Evolutionary conservation across 768 basidiomycete genomes (phyloP), one percentile per base, ranked within the genome.

Genomic region (Auriscalpium vulgare): DNA sequence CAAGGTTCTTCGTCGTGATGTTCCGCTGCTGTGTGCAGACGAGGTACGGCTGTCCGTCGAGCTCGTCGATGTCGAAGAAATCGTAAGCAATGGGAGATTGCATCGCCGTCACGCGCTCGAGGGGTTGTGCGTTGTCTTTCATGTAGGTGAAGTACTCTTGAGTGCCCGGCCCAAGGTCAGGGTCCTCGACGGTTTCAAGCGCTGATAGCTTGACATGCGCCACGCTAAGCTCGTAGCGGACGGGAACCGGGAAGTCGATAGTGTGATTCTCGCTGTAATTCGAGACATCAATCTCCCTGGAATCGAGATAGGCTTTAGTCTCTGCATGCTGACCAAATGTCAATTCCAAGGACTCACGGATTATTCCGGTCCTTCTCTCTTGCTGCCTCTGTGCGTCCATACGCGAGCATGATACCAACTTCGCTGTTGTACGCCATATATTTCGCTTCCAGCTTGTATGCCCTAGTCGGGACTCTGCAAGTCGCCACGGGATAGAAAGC

Each of bases 401-500:
- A 53, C 13, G 13, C 29, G 37, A 53, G 19, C 45, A 36, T 47
- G 46, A 54, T 47, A 4, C 47, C 45, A 34, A 21, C n/a, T 9
- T 53, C 45, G n/a, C 53, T 46, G 1, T 54, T 36, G 53, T 47
- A 54, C 10, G 13, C 13, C 37, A 48, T 40, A 34, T 54, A 54
- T 19, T 54, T 54, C 11, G 35, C 45, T 17, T 60, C 54, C 19
- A 62, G 14, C 21, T 60, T 51, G 44, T 62, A 62, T 17, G 61
- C 50, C 38, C 58, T 62, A 16, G 56, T 54, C 44, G 9, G 44
- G 57, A n/a, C 21, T 21, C 1, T 61, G 51, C 44, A 48, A 29
- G 29, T 62, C 16, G 59, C 59, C 13, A 62, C 53, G 9, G 61
- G 59, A 40, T 62, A 62, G 4, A 51, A 54, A 8, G 29, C 57